These are phyloP conservation scores for Cryptosporidium sp. DNA, from an alignment of 169 alveolate species.

Conservation along the genomic window DNA sequence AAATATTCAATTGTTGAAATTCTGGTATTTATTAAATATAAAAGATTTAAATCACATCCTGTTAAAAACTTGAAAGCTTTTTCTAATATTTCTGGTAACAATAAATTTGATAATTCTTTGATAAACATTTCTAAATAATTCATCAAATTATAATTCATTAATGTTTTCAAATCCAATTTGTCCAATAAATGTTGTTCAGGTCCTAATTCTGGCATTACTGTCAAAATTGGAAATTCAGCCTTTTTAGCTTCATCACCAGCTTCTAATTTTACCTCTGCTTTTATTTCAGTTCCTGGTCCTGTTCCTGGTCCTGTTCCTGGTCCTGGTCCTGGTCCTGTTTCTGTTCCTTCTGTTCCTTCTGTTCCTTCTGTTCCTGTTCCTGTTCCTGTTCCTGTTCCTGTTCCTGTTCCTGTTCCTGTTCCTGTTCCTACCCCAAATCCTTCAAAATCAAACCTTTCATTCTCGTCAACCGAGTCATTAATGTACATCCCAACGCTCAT, in stretches of 20 bases:
- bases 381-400: too few species aligned
- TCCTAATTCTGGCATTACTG: background rate
- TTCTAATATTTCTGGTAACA: background rate
- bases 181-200: background rate
- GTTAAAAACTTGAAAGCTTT: background rate
- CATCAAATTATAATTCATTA: background rate
- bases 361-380: background rate
- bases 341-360: too few species aligned
- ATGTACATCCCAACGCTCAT: too few species aligned
- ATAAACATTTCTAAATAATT: background rate
- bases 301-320: too few species aligned
- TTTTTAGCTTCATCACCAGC: too few species aligned
- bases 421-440: too few species aligned
- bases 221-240: background rate
- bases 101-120: background rate
- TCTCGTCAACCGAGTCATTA: background rate
- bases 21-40: conserved; percentile 20
- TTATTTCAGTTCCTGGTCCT: too few species aligned
- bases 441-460: too few species aligned
- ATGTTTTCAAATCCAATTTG: background rate
- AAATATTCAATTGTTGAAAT: conserved; percentile 1
- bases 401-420: too few species aligned
- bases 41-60: conserved; percentile 10
- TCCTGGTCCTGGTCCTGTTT: too few species aligned
- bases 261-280: background rate